Evolutionary conservation across 2,329 filamentous ascomycete species (phyloP).

Genomic region (Escovopsis sp.): DNA sequence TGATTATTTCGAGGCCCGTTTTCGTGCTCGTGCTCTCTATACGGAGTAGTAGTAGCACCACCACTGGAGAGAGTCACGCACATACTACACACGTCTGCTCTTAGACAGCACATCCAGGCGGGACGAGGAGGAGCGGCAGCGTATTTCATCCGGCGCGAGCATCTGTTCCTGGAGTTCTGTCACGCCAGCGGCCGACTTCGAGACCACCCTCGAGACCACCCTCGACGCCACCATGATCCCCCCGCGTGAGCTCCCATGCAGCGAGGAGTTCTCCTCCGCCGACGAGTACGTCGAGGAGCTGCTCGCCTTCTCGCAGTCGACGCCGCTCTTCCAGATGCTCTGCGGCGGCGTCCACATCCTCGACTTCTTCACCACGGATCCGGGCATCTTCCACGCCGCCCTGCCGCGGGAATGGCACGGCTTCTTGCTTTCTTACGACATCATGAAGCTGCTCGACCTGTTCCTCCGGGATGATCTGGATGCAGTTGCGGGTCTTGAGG

Average conservation of each 20-base stretch:
- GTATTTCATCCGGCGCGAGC: too few species aligned
- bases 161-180: too few species aligned
- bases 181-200: too few species aligned
- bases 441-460: slow-evolving; percentile 65
- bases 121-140: too few species aligned
- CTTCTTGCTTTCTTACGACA: slow-evolving; percentile 56
- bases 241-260: slow-evolving; percentile 47
- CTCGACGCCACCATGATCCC: slow-evolving; percentile 27
- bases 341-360: slow-evolving; percentile 95
- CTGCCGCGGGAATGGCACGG: slow-evolving; percentile 67
- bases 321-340: slow-evolving; percentile 68
- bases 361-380: slow-evolving; percentile 82
- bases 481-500: slow-evolving; percentile 10
- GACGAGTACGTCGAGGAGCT: slow-evolving; percentile 70
- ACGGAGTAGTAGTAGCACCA: too few species aligned
- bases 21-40: too few species aligned
- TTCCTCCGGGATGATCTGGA: slow-evolving; percentile 64
- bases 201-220: too few species aligned
- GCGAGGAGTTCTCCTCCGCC: slow-evolving; percentile 49
- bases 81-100: too few species aligned
- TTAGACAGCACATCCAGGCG: too few species aligned
- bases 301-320: slow-evolving; percentile 58
- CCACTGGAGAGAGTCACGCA: too few species aligned
- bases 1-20: neutral
- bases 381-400: slow-evolving; percentile 64